Evolutionary conservation across 2,329 filamentous ascomycete genomes (phyloP).

Genomic region (Delphinella strobiligena): DNA sequence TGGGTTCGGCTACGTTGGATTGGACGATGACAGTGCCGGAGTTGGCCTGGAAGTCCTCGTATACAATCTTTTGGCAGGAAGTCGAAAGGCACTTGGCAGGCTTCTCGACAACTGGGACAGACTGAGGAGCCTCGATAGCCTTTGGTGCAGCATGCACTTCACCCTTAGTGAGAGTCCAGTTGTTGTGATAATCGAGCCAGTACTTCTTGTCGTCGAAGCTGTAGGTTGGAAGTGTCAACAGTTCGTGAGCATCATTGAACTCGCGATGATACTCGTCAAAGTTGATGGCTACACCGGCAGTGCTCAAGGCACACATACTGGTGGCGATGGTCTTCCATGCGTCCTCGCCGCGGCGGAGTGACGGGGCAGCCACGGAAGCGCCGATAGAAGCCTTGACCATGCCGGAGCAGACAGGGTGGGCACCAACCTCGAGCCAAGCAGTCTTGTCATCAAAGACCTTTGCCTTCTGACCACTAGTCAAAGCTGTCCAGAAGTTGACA

Average conservation of each 20-base stretch:
- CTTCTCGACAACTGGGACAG: slow-evolving; percentile 28
- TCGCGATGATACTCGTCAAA: slow-evolving; percentile 60
- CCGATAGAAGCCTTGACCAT: slow-evolving; percentile 57
- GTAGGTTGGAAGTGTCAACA: slow-evolving; percentile 57
- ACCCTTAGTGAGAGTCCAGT: slow-evolving; percentile 61
- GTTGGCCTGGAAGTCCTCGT: slow-evolving; percentile 50
- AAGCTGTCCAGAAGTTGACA: slow-evolving; percentile 55
- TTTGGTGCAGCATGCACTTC: slow-evolving; percentile 34
- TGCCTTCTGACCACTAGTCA: slow-evolving; percentile 47
- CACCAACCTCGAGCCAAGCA: slow-evolving; percentile 62
- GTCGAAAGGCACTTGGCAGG: slow-evolving; percentile 46
- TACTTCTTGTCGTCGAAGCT: slow-evolving; percentile 60
- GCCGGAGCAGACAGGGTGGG: slow-evolving; percentile 55
- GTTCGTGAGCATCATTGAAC: slow-evolving; percentile 44
- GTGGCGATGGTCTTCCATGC: slow-evolving; percentile 51
- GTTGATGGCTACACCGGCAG: slow-evolving; percentile 49
- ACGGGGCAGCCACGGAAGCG: slow-evolving; percentile 43
- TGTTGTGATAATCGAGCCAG: slow-evolving; percentile 59
- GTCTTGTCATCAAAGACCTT: slow-evolving; percentile 53
- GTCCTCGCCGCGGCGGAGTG: slow-evolving; percentile 50
- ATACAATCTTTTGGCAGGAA: slow-evolving; percentile 51
- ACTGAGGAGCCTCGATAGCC: slow-evolving; percentile 23
- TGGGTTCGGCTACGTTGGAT: slow-evolving; percentile 52
- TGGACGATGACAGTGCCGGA: slow-evolving; percentile 50
- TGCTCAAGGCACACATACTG: slow-evolving; percentile 48